A percentile compares a stretch with the other conserved stretches of the same genome.
Evolutionary conservation across 768 basidiomycete genomes (phyloP).

Genomic region (Rossbeevera mucosa): DNA sequence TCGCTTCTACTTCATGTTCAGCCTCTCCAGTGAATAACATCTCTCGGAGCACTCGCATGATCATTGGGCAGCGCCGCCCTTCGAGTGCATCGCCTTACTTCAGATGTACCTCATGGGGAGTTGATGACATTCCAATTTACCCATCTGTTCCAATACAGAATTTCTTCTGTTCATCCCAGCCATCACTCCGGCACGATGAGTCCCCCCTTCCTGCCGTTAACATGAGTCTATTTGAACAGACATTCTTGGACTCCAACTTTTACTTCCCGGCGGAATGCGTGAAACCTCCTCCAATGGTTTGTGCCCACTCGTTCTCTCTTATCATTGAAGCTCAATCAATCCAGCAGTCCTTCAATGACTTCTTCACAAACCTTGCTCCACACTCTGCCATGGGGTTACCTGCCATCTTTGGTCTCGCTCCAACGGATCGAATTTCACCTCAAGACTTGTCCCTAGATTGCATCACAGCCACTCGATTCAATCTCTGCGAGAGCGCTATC

Average conservation of each 20-base stretch:
- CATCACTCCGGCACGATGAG: constrained; percentile 39
- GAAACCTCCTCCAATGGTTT: constrained; percentile 15
- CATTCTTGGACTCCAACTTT: constrained; percentile 34
- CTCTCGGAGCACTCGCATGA: constrained; percentile 38
- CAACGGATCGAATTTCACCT: constrained; percentile 27
- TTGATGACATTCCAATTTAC: constrained; percentile 25
- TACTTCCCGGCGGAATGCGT: constrained; percentile 15
- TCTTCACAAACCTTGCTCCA: constrained; percentile 23
- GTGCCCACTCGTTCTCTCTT: not conserved
- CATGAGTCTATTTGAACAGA: constrained; percentile 44
- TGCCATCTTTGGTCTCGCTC: constrained; percentile 15
- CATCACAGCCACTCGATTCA: constrained; percentile 6
- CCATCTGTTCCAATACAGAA: not conserved
- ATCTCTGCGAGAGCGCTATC: constrained; percentile 2
- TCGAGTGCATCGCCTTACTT: constrained; percentile 44
- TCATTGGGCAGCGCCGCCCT: constrained; percentile 45
- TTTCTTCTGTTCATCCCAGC: constrained; percentile 13
- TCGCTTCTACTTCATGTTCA: constrained; percentile 37
- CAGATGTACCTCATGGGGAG: constrained; percentile 26
- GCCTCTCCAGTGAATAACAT: constrained; percentile 44
- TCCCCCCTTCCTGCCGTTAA: constrained; percentile 48
- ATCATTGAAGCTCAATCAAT: not conserved
- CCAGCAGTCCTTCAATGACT: constrained; percentile 18
- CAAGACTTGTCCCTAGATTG: constrained; percentile 13
- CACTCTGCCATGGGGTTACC: constrained; percentile 12